Percentiles rank a stretch among this genome's conserved stretches.
These are phyloP conservation scores for Rhodocollybia butyracea DNA, from an alignment of 768 basidiomycete genomes.

Conservation along the genomic window DNA sequence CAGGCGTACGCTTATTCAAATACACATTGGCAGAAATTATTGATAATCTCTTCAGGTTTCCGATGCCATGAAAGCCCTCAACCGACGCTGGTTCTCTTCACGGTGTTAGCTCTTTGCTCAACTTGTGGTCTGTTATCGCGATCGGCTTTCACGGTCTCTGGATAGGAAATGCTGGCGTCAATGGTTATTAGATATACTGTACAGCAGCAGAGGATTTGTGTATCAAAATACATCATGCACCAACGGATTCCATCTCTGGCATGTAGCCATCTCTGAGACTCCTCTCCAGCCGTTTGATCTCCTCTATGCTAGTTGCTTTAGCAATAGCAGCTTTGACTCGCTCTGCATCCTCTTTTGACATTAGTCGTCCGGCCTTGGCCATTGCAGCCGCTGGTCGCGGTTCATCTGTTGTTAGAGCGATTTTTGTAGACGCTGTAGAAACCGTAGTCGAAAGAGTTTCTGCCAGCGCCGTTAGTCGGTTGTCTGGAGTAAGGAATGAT, in stretches of 20 bases:
- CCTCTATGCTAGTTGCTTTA: conserved; percentile 87
- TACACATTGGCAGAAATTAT: neutral
- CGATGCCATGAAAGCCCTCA: conserved; percentile 64
- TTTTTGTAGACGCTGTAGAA: conserved; percentile 63
- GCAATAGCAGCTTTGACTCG: conserved; percentile 85
- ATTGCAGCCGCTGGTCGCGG: conserved; percentile 55
- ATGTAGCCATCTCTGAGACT: conserved; percentile 82
- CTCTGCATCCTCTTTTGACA: conserved; percentile 90
- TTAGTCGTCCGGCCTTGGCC: conserved; percentile 78
- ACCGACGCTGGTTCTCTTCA: conserved; percentile 62
- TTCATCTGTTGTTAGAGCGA: conserved; percentile 68
- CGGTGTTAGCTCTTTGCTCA: conserved; percentile 65
- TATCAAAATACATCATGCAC: conserved; percentile 54
- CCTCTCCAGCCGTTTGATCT: conserved; percentile 80
- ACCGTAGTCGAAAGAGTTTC: conserved; percentile 74
- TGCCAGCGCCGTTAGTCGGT: conserved; percentile 75
- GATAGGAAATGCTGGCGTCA: conserved; percentile 57
- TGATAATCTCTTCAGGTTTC: conserved; percentile 46
- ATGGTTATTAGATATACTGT: conserved; percentile 14
- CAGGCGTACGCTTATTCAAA: conserved; percentile 44
- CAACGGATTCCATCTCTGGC: conserved; percentile 73
- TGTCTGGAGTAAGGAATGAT: conserved; percentile 79
- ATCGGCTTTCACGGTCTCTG: conserved; percentile 69
- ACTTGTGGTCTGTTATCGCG: conserved; percentile 56
- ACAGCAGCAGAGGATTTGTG: neutral